Evolutionary conservation across 108 stramenopile species (phyloP), one percentile per base, ranked within the genome.

Genomic region (Seminavis robusta): DNA sequence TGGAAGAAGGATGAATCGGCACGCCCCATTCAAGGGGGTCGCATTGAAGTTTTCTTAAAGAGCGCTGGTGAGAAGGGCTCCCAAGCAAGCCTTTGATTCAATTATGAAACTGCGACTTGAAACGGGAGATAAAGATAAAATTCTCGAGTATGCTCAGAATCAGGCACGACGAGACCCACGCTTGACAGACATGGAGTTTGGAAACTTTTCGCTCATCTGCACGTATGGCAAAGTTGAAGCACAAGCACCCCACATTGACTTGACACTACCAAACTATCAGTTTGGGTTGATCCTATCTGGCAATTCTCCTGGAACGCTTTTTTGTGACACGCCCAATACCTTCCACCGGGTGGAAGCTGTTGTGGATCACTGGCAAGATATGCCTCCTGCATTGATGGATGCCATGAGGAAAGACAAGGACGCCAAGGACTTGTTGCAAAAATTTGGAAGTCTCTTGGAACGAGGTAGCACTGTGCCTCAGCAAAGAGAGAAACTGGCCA

Each of bases 181-280:
- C 2, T 16, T 40, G 11, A 9, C 6, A n/a, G n/a, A n/a, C n/a
- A n/a, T n/a, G n/a, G 20, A 23, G 3, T 56, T 41, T 39, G 39
- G 30, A 19, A 56, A 56, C 27, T 56, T 56, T 40, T 56, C 54
- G 13, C 24, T 56, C 28, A 25, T 56, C 5, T 10, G 39, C 10
- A 56, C 21, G 5, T 56, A 38, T 26, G 54, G 30, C 9, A 11
- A 37, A 2, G 54, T 56, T 13, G 37, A 56, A 23, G 54, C 54
- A 6, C 54, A 56, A 38, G 21, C 24, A 15, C 54, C 54, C 6
- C 54, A 56, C 37, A 38, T 56, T 36, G 54, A 56, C 20, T 16
- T 56, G 37, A 15, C 41, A 8, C 20, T 41, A 13, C 54, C 54
- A 6, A 56, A 56, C 20, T 21, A 23, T 6, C 54, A 56, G 20